Evolutionary conservation across 371 early-diverging fungal genomes (phyloP), one percentile per base, ranked within the genome.

Genomic region (Mucor saturninus): DNA sequence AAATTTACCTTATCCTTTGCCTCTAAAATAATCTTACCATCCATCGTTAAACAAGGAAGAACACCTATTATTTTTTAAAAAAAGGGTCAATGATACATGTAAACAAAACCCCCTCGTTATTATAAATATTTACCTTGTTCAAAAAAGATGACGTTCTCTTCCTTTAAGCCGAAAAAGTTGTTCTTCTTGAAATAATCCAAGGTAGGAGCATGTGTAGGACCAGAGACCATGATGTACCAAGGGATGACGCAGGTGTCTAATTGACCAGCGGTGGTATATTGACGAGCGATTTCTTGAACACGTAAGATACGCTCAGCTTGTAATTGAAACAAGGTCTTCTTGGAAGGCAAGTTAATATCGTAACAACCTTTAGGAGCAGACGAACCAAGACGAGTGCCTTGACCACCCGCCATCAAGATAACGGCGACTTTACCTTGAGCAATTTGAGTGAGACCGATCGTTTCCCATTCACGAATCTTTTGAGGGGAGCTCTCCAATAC

Each of bases 141-240:
- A 79, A 96, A 97, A 70, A 96, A 95, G 72, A 90, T 76, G 65
- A 97, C 89, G 68, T 95, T 90, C 56, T 87, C 83, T 43, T 79
- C 73, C 62, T 85, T 71, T 42, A 97, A 77, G 29, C 97, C 96
- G 80, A 94, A 97, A 80, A 77, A 95, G 65, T 80, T 71, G 79
- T 92, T 59, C 32, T 84, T 71, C 66, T 83, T 83, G 80, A 97
- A 97, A 73, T 85, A 92, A 11, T 74, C 61, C 50, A 83, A 85
- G 38, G 96, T 97, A 29, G 91, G 89, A 3, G 59, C 81, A 62
- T 90, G 85, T 15, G 97, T 97, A 26, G 97, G 95, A 10, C 93
- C 96, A 28, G 95, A 94, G 52, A 94, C 94, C 97, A 97, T 97
- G 71, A 97, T 91, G 69, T 93, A 94, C 95, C 95, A 96, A 53